Evolutionary conservation across 2,329 filamentous ascomycete genomes (phyloP).

Genomic region (Metarhizium humberi): DNA sequence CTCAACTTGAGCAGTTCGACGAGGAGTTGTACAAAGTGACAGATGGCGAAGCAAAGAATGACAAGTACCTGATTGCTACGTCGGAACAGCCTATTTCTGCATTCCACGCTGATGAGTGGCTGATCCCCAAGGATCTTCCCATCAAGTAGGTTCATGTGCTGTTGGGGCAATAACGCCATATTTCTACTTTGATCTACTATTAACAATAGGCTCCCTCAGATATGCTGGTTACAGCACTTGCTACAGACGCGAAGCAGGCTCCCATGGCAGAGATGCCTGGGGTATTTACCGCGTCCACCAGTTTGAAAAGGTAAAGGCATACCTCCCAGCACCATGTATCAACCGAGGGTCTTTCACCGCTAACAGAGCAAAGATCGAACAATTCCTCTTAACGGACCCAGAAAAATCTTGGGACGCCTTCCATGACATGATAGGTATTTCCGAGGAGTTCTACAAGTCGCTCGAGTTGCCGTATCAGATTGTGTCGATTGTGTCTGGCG

Average conservation of each 20-base stretch:
- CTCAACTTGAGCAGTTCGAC: slow-evolving; percentile 93
- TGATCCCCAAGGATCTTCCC: slow-evolving; percentile 73
- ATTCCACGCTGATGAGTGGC: slow-evolving; percentile 89
- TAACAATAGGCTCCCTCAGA: slow-evolving; percentile 40
- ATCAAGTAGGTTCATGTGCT: slow-evolving; percentile 52
- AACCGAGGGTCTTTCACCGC: background rate
- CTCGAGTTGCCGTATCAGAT: slow-evolving; percentile 84
- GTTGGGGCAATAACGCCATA: background rate
- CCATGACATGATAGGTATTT: slow-evolving; percentile 82
- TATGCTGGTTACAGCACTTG: slow-evolving; percentile 90
- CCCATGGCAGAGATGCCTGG: slow-evolving; percentile 83
- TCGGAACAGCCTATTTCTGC: slow-evolving; percentile 93
- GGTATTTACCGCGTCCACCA: slow-evolving; percentile 97
- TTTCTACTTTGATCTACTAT: background rate
- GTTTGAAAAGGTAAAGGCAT: slow-evolving; percentile 67
- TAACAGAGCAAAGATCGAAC: slow-evolving; percentile 44
- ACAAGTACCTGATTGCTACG: slow-evolving; percentile 74
- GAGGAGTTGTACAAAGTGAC: slow-evolving; percentile 97
- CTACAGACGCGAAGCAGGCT: slow-evolving; percentile 91
- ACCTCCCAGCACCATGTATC: background rate
- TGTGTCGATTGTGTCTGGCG: slow-evolving; percentile 91
- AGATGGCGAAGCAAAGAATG: slow-evolving; percentile 74
- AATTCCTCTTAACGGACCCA: slow-evolving; percentile 73
- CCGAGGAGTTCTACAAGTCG: slow-evolving; percentile 92
- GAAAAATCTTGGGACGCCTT: slow-evolving; percentile 91